Base-by-base conservation (phyloP, 257 asterid genomes). In the Solanum stenotomum region DNA sequence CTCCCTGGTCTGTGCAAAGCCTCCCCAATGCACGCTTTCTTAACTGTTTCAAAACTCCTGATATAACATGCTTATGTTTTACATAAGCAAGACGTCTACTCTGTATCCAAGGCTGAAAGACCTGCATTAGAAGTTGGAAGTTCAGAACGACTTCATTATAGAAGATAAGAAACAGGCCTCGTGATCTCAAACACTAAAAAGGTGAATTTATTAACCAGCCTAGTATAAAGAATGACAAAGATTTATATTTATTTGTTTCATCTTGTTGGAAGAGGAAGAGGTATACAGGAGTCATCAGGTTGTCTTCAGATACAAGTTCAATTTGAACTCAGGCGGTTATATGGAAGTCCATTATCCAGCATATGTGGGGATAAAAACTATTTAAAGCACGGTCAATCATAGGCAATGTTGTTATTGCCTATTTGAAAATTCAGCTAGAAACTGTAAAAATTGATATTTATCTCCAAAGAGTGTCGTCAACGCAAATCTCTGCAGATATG, bases 31-130 rank as follows among this genome's bases (percentile, higher is more conserved):
- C 90, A 34, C 89, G 96, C 94, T 42, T 94, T 91, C 91, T 95
- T 86, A 96, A 89, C 82, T 94, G 93, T 91, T 89, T 91, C 87
- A 96, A 89, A 90, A 96, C 89, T 74, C 98, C 99, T 10, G 99
- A 94, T 74, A 95, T 92, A 88, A 96, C 93, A 88, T 93, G 98
- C 91, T 93, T 95, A 87, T 95, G 98, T 93, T 95, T 93, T 86
- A 92, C 93, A 86, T 49, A 95, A 83, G 92, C 95, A 83, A 96
- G 93, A 42, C 93, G 92, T 88, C 99, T 95, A 90, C 89, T 92
- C 87, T 96, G 99, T 78, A 96, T 92, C 98, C 94, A 89, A 7
- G 99, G 99, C 89, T 95, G 98, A 89, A 96, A 94, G 8, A 94
- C 93, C 98, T 94, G 93, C 85, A 90, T 49, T 67, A 88, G 34